Evolutionary conservation across 2,329 filamentous ascomycete species (phyloP), one percentile per base, ranked within the genome.

Genomic region (Clonostachys rhizophaga): DNA sequence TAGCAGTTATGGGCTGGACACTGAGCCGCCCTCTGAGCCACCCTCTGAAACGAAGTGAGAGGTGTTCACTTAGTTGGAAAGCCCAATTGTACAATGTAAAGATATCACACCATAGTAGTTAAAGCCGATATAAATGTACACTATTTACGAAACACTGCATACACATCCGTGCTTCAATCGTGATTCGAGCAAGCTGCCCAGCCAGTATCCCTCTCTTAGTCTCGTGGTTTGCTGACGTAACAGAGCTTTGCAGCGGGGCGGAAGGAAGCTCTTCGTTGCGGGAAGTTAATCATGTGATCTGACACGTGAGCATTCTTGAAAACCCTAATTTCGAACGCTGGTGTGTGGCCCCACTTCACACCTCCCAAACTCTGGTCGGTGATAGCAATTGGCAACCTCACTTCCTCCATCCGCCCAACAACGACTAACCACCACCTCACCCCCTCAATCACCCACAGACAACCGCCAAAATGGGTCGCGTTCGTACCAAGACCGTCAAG

Each of bases 401-500:
- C 2, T 30, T 30, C 24, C 24, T 30, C 24, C 9, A 30, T 30
- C 9, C 24, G 24, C 44, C 37, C n/a, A 42, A 16, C 40, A 43
- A 51, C 47, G 35, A 44, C 46, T 47, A 48, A 48, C 42, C 57
- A 60, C 55, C 61, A 51, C 60, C 63, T 60, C 62, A 30, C 24
- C 59, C 58, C 58, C 55, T 53, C 62, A 61, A 60, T 57, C 59
- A 60, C 66, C 59, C 59, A 59, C 71, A 72, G 61, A 30, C 24
- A 30, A 75, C 75, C 73, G 76, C 63, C 75, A 83, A 80, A 67
- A 84, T 84, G 81, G 81, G 81, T 82, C 79, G 80, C 72, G 81
- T 85, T 70, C 79, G 81, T 59, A 85, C 81, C 59, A 85, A 85
- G 78, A 85, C 81, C 54, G 79, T 83, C 62, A 83, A 83, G 79